Conservation (phyloP, 2,329 filamentous ascomycete genomes). For the Neofusicoccum umdonicola region DNA sequence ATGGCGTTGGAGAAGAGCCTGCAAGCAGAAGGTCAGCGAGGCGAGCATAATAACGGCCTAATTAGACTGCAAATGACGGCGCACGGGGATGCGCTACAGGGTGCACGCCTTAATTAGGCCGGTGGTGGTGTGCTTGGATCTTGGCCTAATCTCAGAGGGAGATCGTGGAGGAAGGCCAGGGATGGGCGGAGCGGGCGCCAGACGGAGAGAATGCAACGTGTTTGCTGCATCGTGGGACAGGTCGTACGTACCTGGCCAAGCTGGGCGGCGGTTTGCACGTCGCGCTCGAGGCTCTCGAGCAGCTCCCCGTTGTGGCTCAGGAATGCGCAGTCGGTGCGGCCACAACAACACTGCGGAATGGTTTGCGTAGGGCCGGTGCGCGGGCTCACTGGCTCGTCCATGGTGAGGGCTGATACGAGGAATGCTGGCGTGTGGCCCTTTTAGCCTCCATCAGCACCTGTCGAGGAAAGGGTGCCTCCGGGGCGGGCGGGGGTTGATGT, state of each 20-base stretch:
- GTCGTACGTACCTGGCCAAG: slow-evolving; percentile 79
- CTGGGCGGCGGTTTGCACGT: slow-evolving; percentile 81
- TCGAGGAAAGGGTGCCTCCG: slow-evolving; percentile 4
- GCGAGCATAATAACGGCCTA: slow-evolving; percentile 1
- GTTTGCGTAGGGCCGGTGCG: slow-evolving; percentile 16
- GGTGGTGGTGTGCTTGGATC: slow-evolving; percentile 3
- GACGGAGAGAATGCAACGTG: not conserved
- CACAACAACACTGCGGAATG: slow-evolving; percentile 73
- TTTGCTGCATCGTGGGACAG: not conserved
- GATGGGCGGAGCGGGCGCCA: not conserved
- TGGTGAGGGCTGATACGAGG: slow-evolving; percentile 6
- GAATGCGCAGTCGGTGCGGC: slow-evolving; percentile 72
- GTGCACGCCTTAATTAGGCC: slow-evolving; percentile 12
- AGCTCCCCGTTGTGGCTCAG: slow-evolving; percentile 76
- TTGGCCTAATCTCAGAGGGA: slow-evolving; percentile 9
- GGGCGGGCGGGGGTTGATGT: slow-evolving; percentile 5
- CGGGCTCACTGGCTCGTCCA: slow-evolving; percentile 13
- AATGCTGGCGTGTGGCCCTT: slow-evolving; percentile 1
- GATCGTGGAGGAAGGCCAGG: slow-evolving; percentile 1
- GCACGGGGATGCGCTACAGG: slow-evolving; percentile 7
- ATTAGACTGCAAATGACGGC: slow-evolving; percentile 9
- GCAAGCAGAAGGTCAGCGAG: slow-evolving; percentile 65
- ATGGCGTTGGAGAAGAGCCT: slow-evolving; percentile 89
- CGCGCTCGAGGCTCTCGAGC: slow-evolving; percentile 78
- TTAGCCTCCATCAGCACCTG: slow-evolving; percentile 15